Conservation (phyloP, 345 rosid species). For the Sapria himalayana region DNA sequence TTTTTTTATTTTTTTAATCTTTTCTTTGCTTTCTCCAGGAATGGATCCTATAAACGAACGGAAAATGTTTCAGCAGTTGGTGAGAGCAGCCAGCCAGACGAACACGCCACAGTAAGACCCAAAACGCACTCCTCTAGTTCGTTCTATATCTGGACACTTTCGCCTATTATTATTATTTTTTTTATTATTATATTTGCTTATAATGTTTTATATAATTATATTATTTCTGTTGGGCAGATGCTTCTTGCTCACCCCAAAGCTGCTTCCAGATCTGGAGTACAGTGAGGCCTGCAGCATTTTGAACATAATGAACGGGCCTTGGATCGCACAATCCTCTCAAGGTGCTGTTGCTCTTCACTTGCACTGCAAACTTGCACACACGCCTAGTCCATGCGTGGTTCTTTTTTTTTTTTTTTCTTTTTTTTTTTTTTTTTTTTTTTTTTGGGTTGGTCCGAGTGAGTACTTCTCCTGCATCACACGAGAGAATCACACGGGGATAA, state of each 20-base stretch:
- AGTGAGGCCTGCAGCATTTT: slow-evolving; percentile 82
- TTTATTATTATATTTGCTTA: not conserved
- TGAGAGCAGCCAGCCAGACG: slow-evolving; percentile 81
- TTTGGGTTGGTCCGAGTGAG: slow-evolving; percentile 7
- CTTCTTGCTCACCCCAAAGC: slow-evolving; percentile 76
- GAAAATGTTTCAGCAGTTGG: slow-evolving; percentile 95
- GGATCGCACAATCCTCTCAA: slow-evolving; percentile 68
- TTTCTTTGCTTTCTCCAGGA: slow-evolving; percentile 22
- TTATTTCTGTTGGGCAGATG: slow-evolving; percentile 26
- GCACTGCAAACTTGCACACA: too few relatives aligned
- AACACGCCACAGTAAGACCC: slow-evolving; percentile 77
- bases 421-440: not conserved
- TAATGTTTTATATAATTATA: not conserved
- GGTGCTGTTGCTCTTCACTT: slow-evolving; percentile 13
- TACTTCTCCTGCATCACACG: too few relatives aligned
- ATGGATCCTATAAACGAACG: slow-evolving; percentile 95
- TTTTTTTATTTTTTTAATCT: too few relatives aligned
- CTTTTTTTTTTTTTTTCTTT: too few relatives aligned
- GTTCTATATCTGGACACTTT: not conserved
- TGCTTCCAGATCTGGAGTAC: slow-evolving; percentile 70
- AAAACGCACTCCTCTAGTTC: not conserved
- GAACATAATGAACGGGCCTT: slow-evolving; percentile 90
- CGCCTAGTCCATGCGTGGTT: too few relatives aligned
- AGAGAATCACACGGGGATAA: too few relatives aligned
- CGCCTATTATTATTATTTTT: not conserved